Conservation (phyloP, 371 early-diverging fungal species). For the Rhizomucor miehei region DNA sequence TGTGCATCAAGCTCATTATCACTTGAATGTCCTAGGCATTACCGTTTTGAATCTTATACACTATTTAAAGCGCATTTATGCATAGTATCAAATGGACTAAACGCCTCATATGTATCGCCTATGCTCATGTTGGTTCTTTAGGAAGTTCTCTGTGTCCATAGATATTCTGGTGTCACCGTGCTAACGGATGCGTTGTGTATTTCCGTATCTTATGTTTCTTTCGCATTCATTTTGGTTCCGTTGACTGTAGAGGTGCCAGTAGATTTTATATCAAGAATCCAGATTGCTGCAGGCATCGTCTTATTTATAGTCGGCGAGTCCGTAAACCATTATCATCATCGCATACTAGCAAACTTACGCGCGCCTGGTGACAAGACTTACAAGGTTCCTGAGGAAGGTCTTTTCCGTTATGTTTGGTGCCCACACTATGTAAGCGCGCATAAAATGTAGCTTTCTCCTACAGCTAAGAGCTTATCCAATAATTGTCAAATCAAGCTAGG, state of each 20-base stretch:
- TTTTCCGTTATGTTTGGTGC: conserved; percentile 39
- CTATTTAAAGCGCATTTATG: conserved; percentile 34
- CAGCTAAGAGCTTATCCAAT: background rate
- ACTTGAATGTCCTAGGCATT: conserved; percentile 5
- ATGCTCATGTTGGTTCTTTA: conserved; percentile 4
- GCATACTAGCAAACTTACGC: conserved; percentile 23
- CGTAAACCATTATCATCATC: conserved; percentile 36
- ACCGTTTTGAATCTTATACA: conserved; percentile 15
- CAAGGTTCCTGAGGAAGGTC: conserved; percentile 28
- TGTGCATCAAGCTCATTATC: background rate
- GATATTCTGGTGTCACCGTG: conserved; percentile 27
- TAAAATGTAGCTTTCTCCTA: background rate
- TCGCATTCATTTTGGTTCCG: conserved; percentile 6
- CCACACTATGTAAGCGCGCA: conserved; percentile 41
- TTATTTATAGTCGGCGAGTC: conserved; percentile 29
- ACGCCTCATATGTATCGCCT: background rate
- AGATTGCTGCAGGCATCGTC: conserved; percentile 8
- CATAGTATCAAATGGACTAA: conserved; percentile 8
- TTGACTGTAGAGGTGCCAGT: conserved; percentile 14
- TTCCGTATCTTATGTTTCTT: conserved; percentile 18
- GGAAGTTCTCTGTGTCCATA: conserved; percentile 36
- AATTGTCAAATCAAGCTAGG: conserved; percentile 17
- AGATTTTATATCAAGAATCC: no score
- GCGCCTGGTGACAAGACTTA: conserved; percentile 20
- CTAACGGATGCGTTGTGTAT: conserved; percentile 18